phyloP scores from a whole-genome alignment of 2,329 filamentous ascomycete genomes.

The Alternaria rosae region DNA sequence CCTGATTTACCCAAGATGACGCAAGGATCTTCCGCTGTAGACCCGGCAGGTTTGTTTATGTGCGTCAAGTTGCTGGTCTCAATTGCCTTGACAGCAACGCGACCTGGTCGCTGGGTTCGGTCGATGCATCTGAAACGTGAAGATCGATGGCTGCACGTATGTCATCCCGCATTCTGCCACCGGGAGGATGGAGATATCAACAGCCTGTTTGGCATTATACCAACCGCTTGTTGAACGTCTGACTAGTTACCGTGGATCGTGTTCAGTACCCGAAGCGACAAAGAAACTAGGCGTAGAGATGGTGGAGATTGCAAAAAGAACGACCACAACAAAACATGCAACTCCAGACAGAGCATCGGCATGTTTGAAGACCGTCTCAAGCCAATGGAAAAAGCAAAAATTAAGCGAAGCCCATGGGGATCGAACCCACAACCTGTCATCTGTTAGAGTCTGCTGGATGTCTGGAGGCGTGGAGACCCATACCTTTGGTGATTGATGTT shows the following conservation, averaged over 20 bases:
- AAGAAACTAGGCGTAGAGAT: background rate
- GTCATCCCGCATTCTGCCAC: background rate
- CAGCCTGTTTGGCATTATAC: background rate
- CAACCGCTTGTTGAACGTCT: background rate
- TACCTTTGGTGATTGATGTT: slow-evolving; percentile 28
- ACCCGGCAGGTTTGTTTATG: background rate
- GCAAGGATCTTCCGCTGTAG: background rate
- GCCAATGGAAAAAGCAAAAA: slow-evolving; percentile 14
- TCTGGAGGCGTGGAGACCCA: background rate
- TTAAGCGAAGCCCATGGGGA: slow-evolving; percentile 17
- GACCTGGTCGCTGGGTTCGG: slow-evolving; percentile 1
- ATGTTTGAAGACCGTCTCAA: background rate
- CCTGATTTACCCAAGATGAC: background rate
- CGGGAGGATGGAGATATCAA: background rate
- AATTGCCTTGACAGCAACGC: background rate
- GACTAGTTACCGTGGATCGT: background rate
- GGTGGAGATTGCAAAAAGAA: slow-evolving; percentile 2
- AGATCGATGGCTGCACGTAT: background rate
- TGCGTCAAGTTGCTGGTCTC: background rate
- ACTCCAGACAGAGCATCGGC: background rate
- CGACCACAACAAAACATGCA: background rate
- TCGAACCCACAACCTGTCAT: slow-evolving; percentile 6
- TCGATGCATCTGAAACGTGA: slow-evolving; percentile 11
- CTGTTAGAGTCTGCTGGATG: background rate
- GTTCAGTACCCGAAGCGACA: background rate